Percentiles rank a stretch among this genome's conserved stretches.
phyloP scores from a whole-genome alignment of 352 stramenopile genomes.

The Pythium brachiatum region DNA sequence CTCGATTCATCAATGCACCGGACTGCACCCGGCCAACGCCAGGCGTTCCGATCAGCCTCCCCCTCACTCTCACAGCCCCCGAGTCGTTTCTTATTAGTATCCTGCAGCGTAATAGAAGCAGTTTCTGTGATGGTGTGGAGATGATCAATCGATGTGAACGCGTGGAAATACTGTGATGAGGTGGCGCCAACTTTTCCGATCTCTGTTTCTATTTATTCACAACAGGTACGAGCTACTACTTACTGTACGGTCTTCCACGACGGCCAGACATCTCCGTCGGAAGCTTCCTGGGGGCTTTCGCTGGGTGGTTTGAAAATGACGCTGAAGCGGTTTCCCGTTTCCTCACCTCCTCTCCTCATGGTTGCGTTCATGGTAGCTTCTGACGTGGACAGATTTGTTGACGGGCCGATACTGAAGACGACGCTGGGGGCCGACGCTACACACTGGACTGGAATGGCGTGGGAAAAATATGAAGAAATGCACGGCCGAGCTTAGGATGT shows the following conservation, averaged over 20 bases:
- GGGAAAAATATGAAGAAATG: background rate
- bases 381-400: background rate
- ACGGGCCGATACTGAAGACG: background rate
- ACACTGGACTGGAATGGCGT: background rate
- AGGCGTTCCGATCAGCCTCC: background rate
- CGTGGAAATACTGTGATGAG: no score
- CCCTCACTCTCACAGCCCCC: background rate
- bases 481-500: constrained; percentile 48
- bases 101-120: constrained; percentile 4
- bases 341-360: background rate
- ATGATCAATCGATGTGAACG: no score
- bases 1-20: no score
- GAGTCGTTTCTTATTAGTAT: constrained; percentile 6
- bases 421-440: background rate
- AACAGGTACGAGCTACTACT: constrained; percentile 5
- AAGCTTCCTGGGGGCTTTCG: background rate
- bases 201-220: constrained; percentile 6
- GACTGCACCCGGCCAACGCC: no score
- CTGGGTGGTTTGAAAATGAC: background rate
- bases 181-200: background rate
- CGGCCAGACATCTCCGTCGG: no score
- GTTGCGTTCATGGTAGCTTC: background rate
- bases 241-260: constrained; percentile 1
- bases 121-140: constrained; percentile 5
- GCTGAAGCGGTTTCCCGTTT: background rate